Evolutionary conservation across 805 yeast genomes (phyloP).

Genomic region (Ogataea trehalophila): DNA sequence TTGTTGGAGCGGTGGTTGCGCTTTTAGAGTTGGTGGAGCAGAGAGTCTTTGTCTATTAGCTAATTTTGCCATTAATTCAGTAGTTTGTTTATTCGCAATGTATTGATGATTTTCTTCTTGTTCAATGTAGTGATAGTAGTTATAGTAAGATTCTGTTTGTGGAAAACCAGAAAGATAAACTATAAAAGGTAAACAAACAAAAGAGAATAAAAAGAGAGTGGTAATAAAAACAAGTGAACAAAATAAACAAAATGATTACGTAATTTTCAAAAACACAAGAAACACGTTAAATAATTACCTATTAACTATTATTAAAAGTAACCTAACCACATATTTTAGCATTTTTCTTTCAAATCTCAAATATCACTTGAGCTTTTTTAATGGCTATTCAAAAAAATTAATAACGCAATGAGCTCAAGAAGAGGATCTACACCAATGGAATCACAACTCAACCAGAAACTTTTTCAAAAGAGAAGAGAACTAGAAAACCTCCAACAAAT

Average conservation of each 20-base stretch:
- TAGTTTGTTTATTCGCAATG: not conserved
- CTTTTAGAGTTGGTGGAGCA: conserved; percentile 7
- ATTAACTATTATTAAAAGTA: too few species aligned
- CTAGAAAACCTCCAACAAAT: conserved; percentile 45
- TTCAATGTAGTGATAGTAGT: not conserved
- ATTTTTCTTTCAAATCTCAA: not conserved
- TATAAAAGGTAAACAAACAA: not conserved
- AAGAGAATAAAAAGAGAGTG: not conserved
- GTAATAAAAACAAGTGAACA: too few species aligned
- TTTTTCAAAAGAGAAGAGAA: conserved; percentile 46
- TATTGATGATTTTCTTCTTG: not conserved
- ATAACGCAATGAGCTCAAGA: conserved; percentile 7
- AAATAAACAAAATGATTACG: too few species aligned
- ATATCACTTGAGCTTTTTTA: not conserved
- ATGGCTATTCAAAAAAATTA: not conserved
- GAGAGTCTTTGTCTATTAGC: conserved; percentile 14
- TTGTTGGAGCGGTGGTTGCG: not conserved
- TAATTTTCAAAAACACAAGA: not conserved
- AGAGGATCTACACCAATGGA: conserved; percentile 13
- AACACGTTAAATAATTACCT: not conserved
- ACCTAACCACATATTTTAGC: too few species aligned
- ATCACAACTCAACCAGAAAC: conserved; percentile 15
- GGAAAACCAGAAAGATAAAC: not conserved
- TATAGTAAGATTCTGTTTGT: not conserved
- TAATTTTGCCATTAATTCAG: conserved; percentile 18